Percentiles rank a stretch among this genome's conserved stretches.
These are phyloP conservation scores for Russula compacta DNA, from an alignment of 768 basidiomycete genomes.

Conservation along the genomic window DNA sequence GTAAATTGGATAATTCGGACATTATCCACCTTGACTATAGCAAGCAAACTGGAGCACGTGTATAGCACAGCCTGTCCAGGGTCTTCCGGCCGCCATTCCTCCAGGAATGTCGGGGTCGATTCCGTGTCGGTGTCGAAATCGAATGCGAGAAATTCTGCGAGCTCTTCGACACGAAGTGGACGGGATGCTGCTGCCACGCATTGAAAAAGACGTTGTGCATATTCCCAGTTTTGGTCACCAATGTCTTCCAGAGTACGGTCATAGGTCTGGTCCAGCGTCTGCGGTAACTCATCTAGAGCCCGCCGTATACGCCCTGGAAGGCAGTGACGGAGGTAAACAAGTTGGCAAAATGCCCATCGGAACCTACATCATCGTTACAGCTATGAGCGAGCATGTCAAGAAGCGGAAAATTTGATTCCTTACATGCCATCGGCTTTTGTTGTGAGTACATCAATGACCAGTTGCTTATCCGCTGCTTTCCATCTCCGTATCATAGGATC, in stretches of 20 bases:
- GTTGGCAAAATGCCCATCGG: neutral
- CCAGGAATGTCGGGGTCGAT: neutral
- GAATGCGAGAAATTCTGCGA: neutral
- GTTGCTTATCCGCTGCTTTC: neutral
- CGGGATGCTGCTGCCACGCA: neutral
- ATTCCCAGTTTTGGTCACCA: neutral
- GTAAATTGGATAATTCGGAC: neutral
- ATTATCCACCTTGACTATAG: neutral
- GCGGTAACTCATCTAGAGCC: neutral
- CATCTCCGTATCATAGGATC: neutral
- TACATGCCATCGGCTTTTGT: neutral
- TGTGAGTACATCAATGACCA: neutral
- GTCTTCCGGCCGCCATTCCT: slow-evolving; percentile 1
- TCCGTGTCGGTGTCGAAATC: neutral
- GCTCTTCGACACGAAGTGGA: neutral
- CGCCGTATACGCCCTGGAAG: neutral
- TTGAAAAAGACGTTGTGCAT: slow-evolving; percentile 1
- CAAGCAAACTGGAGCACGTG: neutral
- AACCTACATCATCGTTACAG: neutral
- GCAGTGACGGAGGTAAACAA: neutral
- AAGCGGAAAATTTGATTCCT: neutral
- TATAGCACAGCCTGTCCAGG: neutral
- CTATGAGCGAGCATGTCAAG: neutral
- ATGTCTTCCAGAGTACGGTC: neutral
- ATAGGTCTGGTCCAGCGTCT: neutral